Evolutionary conservation across 2,329 filamentous ascomycete genomes (phyloP).

Genomic region (Pseudogymnoascus sp.): DNA sequence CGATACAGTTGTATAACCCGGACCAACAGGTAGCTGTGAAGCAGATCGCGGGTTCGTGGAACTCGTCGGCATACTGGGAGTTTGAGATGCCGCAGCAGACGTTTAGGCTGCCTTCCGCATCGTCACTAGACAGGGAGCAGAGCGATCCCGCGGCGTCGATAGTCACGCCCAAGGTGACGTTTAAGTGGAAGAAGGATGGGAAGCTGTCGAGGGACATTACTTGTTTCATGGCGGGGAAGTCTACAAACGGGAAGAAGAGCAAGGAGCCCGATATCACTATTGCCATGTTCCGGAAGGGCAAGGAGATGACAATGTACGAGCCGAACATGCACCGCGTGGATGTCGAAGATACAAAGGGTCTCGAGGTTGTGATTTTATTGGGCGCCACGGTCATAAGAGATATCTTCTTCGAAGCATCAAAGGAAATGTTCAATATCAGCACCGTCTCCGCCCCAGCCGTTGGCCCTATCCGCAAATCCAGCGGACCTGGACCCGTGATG

Average conservation of each 20-base stretch:
- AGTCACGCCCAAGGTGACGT: constrained; percentile 66
- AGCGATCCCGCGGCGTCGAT: constrained; percentile 49
- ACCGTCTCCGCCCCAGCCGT: constrained; percentile 34
- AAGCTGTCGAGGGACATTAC: constrained; percentile 81
- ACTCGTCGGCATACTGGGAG: constrained; percentile 73
- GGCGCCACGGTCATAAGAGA: constrained; percentile 59
- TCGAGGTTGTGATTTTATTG: constrained; percentile 72
- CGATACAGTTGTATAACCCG: constrained; percentile 88
- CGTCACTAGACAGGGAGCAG: constrained; percentile 67
- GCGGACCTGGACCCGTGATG: constrained; percentile 22
- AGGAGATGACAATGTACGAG: constrained; percentile 77
- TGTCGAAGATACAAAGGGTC: constrained; percentile 85
- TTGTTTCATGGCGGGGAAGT: constrained; percentile 77
- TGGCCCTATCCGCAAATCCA: constrained; percentile 23
- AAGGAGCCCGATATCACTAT: constrained; percentile 94
- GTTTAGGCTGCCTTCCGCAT: constrained; percentile 73
- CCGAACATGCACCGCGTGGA: constrained; percentile 86
- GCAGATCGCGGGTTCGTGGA: constrained; percentile 70
- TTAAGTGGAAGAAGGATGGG: constrained; percentile 85
- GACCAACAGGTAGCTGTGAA: constrained; percentile 72
- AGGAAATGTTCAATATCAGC: constrained; percentile 72
- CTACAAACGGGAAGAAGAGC: constrained; percentile 64
- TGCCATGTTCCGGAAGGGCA: constrained; percentile 71
- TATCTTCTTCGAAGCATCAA: constrained; percentile 55
- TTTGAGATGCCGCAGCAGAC: constrained; percentile 85